Conservation (phyloP, 2,329 filamentous ascomycete genomes). For the Nothophoma quercina region DNA sequence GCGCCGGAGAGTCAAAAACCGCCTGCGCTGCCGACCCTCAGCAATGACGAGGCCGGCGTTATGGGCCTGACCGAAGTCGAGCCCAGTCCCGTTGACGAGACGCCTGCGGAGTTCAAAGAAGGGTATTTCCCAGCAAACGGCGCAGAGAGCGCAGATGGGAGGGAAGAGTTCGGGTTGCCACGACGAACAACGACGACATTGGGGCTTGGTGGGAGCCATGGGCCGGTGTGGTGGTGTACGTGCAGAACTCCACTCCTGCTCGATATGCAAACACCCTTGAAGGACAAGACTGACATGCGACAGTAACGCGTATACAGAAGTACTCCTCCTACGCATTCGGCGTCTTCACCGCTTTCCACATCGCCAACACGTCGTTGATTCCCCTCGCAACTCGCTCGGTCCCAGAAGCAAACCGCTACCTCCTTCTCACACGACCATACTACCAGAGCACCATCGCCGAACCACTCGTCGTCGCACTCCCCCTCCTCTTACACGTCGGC, state of each 20-base stretch:
- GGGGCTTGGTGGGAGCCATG: constrained; percentile 67
- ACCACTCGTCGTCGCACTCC: constrained; percentile 78
- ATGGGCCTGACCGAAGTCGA: constrained; percentile 79
- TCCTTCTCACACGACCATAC: constrained; percentile 88
- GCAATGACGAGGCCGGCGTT: constrained; percentile 57
- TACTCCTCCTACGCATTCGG: constrained; percentile 78
- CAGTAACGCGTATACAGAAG: constrained; percentile 79
- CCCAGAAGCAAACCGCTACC: constrained; percentile 79
- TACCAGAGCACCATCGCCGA: constrained; percentile 84
- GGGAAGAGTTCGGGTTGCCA: constrained; percentile 10
- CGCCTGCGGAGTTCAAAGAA: constrained; percentile 57
- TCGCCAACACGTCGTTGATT: constrained; percentile 57
- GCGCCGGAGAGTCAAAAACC: constrained; percentile 3
- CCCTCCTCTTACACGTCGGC: constrained; percentile 76
- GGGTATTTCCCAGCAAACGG: constrained; percentile 53
- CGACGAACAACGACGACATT: constrained; percentile 40
- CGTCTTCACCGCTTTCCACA: constrained; percentile 53
- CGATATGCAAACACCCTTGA: background rate
- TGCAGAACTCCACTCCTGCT: too few species aligned
- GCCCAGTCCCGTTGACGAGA: constrained; percentile 77
- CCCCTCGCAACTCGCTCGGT: constrained; percentile 53
- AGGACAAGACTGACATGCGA: background rate
- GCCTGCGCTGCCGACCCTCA: constrained; percentile 7
- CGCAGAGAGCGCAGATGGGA: constrained; percentile 12
- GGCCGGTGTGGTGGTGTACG: constrained; percentile 78